Conservation (phyloP, 139 green algal species). For the Yamagishiella unicocca region DNA sequence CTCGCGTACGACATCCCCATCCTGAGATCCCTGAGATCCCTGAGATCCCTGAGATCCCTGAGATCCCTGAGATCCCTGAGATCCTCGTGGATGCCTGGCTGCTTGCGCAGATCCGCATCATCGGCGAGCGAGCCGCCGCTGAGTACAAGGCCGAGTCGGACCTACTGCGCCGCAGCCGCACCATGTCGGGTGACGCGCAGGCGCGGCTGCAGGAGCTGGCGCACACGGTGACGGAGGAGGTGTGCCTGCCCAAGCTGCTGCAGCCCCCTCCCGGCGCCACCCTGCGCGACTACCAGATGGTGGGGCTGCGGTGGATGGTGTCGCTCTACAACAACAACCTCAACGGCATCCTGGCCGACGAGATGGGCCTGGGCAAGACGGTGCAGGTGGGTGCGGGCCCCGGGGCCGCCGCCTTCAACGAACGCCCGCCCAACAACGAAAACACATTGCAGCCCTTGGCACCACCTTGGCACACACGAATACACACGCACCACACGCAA, state of each 20-base stretch:
- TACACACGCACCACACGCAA: too few species aligned
- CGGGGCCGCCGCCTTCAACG: not conserved
- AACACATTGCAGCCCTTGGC: too few species aligned
- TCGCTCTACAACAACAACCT: conserved; percentile 98
- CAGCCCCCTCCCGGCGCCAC: conserved; percentile 47
- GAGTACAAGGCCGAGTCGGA: conserved; percentile 54
- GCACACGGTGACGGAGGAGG: conserved; percentile 58
- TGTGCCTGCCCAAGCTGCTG: conserved; percentile 52
- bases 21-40: too few species aligned
- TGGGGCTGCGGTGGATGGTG: conserved; percentile 95
- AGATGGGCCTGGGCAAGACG: conserved; percentile 93
- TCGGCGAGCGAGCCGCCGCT: conserved; percentile 53
- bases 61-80: too few species aligned
- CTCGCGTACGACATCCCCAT: too few species aligned
- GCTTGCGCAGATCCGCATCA: conserved; percentile 35
- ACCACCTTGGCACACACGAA: too few species aligned
- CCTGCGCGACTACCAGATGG: conserved; percentile 64
- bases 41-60: too few species aligned
- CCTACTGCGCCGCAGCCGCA: conserved; percentile 46
- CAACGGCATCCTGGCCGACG: conserved; percentile 99
- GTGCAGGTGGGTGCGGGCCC: conserved; percentile 82
- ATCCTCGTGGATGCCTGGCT: too few species aligned
- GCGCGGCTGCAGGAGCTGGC: conserved; percentile 58
- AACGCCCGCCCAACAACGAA: not conserved
- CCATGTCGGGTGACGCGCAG: conserved; percentile 55